Base-by-base conservation (phyloP, 495 filamentous ascomycete species). In the Baudoinia panamericana region DNA sequence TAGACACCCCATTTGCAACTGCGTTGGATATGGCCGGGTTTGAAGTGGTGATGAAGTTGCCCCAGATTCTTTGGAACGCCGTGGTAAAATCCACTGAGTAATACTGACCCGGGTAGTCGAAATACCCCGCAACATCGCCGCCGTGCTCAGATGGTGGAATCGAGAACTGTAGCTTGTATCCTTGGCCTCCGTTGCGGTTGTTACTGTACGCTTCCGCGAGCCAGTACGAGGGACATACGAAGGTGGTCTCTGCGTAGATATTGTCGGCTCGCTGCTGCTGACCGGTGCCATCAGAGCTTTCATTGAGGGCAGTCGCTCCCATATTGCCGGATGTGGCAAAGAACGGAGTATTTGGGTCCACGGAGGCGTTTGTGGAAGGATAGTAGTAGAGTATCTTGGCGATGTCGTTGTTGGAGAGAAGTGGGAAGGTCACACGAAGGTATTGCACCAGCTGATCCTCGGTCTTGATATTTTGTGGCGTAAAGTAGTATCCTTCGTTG, bases 121-220 rank as follows among this genome's bases (percentile, higher is more conserved):
- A 73, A 47, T 72, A 75, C 2, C 57, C 65, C 10, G 43, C 30
- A 12, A 32, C 39, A 34, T 82, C 76, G 15, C 62, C 53, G 29
- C 65, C 69, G 58, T 46, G 36, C 2, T 24, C 24, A 12, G 72
- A 70, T 16, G 68, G 64, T 0, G 69, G 68, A 1, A 75, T 67
- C n/a, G 66, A 73, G 54, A 72, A 80, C 55, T 79, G 69, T 46
- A 78, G 80, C 26, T 71, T 68, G 59, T 64, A 80, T 16, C 62
- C 59, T 13, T 58, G 45, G 18, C 23, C 35, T 16, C 30, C 34
- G 23, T 56, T 45, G 53, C 45, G 41, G 9, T 52, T 45, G 35
- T 39, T 22, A n/a, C 59, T 48, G 51, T 72, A 79, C 12, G 72
- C 74, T 21, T 70, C 64, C 7, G 71, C 73, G 25, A 80, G 60